Base-by-base conservation (phyloP, 176 grass and related monocot genomes). In the Dactylis glomerata region DNA sequence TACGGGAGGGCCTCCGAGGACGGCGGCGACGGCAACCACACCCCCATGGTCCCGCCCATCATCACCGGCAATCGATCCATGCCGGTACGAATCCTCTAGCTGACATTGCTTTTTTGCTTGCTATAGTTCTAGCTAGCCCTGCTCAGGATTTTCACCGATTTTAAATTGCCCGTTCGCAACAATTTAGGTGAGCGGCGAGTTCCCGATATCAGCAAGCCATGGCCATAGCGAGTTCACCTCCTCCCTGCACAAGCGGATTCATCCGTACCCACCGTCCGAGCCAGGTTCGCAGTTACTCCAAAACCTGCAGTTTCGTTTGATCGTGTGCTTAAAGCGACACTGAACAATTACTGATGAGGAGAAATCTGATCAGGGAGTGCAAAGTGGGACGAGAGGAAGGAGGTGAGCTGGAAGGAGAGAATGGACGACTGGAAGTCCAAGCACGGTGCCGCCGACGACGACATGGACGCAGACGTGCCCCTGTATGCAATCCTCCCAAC, bases 341-440 rank as follows among this genome's bases (percentile, higher is more conserved):
- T 8, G 52, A 70, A 50, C 30, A 62, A 5, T 23, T 31, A 1
- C 27, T 55, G 37, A 46, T 26, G 22, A 32, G 6, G 61, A 64
- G 8, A 12, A 68, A 20, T 38, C 50, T 14, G 45, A 40, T 17
- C 78, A 98, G 96, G 93, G 73, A 99, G 96, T 55, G 87, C 86
- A 19, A 99, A 83, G 55, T 92, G 89, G 89, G 96, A 96, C 66
- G 96, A 94, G 51, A 96, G 94, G 81, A 96, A 86, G 63, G 93
- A 99, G 22, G 85, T 83, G 45, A 84, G 93, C 73, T 99, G 96
- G 96, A 99, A 99, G 91, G 96, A 96, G 76, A 87, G 96, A 72
- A 96, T 99, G 96, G 96, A 99, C 68, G 96, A 99, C 20, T 99
- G 93, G 93, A 99, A 99, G 81, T 96, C 96, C 55, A 99, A 94